Base-by-base conservation (phyloP, 2,329 filamentous ascomycete species). In the Chaetomium globosum region DNA sequence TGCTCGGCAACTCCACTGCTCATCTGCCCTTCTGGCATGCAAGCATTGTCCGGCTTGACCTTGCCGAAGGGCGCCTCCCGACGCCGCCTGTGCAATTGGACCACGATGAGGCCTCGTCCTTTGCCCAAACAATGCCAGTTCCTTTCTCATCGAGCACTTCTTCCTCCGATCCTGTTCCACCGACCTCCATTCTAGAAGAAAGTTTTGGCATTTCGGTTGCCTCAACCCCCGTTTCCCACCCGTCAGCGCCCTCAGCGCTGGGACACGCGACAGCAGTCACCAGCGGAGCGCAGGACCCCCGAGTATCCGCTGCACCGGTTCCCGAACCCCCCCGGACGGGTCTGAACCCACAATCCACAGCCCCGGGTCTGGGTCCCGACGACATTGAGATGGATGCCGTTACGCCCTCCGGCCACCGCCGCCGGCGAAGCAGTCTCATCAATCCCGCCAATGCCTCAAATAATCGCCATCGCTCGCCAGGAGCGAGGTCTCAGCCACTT, bases 371-470 rank as follows among this genome's bases (percentile, higher is more conserved):
- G 39, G 68, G 58, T 52, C 21, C 55, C 43, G 64, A 66, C 48
- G 79, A 81, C 67, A 83, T 86, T 70, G 84, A 87, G 77, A 86
- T 86, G 83, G 83, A 81, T 67, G 76, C 82, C 46, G 79, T 86
- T 68, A 74, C 74, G 48, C 76, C 78, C 2, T 72, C 74, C n/a
- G 80, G 83, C 71, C 83, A 85, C 71, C 81, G 83, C 51, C 81
- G 84, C 65, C 83, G 84, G 54, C 80, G 83, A 65, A 86, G 83
- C 77, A 85, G 83, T 68, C 75, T 85, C 28, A 81, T 82, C 72
- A 80, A 78, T 67, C 77, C 79, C 26, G 73, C 71, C 23, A 69
- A 60, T 53, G 73, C 71, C 64, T 61, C 72, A 19, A 70, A 69
- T 48, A 71, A 64, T 48, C 67, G 68, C 59, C 59, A 69, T 55